Base-by-base conservation (phyloP, 2,329 filamentous ascomycete species). In the Fusarium mundagurra region DNA sequence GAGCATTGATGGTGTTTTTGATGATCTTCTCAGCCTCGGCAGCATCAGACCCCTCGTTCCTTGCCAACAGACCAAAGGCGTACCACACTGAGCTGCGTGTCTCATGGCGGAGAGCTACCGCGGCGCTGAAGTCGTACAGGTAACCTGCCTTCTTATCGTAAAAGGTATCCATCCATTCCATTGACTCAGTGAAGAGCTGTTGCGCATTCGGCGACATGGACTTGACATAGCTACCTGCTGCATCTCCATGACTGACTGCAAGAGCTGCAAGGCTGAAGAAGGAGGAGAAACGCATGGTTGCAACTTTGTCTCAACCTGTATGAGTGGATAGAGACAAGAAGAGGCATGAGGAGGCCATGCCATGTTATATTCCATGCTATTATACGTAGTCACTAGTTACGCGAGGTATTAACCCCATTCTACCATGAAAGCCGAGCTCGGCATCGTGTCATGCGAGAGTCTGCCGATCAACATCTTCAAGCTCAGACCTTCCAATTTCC, bases 61-160 rank as follows among this genome's bases (percentile, higher is more conserved):
- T 83, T 20, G 88, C 88, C 29, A 91, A 79, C 8, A 92, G 82
- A 0, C 89, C 89, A 9, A 88, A 82, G 0, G 88, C 88, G 77
- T 91, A 91, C 89, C 90, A 91, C 1, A 84, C 84, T 0, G 88
- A 89, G 48, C 85, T 86, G 61, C 89, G 84, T 1, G 88, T 91
- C 50, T 90, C 88, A 67, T 91, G 88, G 6, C 85, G 83, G 12
- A 89, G 81, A 1, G 88, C 86, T 14, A 83, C 77, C 6, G 80
- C 68, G 17, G 83, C 81, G 64, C 84, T 81, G 44, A 88, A 84
- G 50, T 86, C 84, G 77, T 88, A 89, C 22, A 91, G 79, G 65
- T 91, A 91, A 1, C 86, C 86, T 11, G 85, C 85, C 5, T 80
- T 79, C 5, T 81, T 61, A 69, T 91, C 89, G 73, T 90, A 91